A percentile compares a stretch with the other conserved stretches of the same genome.
These are phyloP conservation scores for Trichoderma asperelloides DNA, from an alignment of 495 filamentous ascomycete genomes.

Conservation along the genomic window DNA sequence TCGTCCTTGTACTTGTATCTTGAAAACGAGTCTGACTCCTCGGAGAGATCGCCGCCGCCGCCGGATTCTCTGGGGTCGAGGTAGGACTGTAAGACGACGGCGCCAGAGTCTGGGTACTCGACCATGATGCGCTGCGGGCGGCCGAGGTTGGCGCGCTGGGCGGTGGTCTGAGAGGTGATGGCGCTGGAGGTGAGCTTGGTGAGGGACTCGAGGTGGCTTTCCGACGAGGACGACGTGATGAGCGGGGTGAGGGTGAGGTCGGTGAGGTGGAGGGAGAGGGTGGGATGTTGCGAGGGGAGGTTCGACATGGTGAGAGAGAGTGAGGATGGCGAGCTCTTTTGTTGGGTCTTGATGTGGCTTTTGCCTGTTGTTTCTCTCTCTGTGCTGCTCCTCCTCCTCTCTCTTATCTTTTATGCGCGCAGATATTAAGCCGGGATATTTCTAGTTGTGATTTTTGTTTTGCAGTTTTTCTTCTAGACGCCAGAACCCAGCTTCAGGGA, in stretches of 20 bases:
- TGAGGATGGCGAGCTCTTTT: constrained; percentile 16
- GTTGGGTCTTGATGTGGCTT: not conserved
- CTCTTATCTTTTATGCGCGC: too few species aligned
- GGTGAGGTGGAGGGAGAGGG: constrained; percentile 30
- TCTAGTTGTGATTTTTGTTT: too few species aligned
- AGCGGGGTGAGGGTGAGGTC: constrained; percentile 35
- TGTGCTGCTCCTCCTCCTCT: not conserved
- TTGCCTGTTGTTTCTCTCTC: not conserved
- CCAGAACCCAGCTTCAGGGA: too few species aligned
- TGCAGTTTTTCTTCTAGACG: too few species aligned
- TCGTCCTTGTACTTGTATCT: not conserved
- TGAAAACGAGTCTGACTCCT: not conserved
- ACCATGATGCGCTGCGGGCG: constrained; percentile 31
- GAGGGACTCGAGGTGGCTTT: constrained; percentile 22
- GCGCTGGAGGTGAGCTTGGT: constrained; percentile 28
- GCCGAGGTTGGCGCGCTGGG: constrained; percentile 29
- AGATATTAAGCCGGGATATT: too few species aligned
- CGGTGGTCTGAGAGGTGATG: constrained; percentile 29
- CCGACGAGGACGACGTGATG: constrained; percentile 28
- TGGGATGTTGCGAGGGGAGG: constrained; percentile 27
- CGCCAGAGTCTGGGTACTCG: constrained; percentile 25
- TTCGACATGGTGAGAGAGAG: constrained; percentile 24
- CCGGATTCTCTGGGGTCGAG: constrained; percentile 16
- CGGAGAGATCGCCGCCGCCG: not conserved
- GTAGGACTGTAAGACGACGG: constrained; percentile 29